These are phyloP conservation scores for Solanum hybrid DNA, from an alignment of 305 asterid genomes.

Conservation along the genomic window DNA sequence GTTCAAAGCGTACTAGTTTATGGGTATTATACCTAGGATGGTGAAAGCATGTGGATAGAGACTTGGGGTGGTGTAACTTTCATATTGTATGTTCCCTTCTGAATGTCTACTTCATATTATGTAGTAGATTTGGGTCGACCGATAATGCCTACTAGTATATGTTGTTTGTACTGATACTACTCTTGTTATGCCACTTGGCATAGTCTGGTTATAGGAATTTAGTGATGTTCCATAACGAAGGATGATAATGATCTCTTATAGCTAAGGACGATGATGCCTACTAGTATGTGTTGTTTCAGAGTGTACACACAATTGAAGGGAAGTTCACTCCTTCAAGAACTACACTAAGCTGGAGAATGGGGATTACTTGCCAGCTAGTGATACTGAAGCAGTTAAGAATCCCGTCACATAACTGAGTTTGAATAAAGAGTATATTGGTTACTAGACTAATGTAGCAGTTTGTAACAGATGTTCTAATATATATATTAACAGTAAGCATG, in stretches of 20 bases:
- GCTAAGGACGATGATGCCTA: neutral
- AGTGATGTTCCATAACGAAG: neutral
- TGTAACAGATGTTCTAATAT: constrained; percentile 18
- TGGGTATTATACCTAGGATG: neutral
- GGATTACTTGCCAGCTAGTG: neutral
- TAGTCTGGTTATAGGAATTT: neutral
- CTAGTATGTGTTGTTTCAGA: neutral
- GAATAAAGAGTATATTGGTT: neutral
- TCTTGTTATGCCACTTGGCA: neutral
- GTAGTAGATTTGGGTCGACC: neutral
- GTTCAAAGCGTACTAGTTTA: neutral
- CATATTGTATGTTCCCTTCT: neutral
- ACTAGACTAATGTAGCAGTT: neutral
- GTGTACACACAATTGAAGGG: neutral
- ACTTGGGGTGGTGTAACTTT: neutral
- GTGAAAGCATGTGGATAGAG: neutral
- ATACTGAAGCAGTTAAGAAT: constrained; percentile 10
- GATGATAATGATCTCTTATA: neutral
- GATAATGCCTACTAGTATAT: neutral
- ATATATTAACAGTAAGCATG: constrained; percentile 16
- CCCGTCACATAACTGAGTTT: constrained; percentile 1
- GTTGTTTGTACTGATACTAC: neutral
- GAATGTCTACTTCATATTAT: neutral
- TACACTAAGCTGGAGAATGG: neutral
- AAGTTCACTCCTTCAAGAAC: neutral